Percentiles rank a stretch among this genome's conserved stretches.
Evolutionary conservation across 2,329 filamentous ascomycete genomes (phyloP).

Genomic region (Diplocarpon mali): DNA sequence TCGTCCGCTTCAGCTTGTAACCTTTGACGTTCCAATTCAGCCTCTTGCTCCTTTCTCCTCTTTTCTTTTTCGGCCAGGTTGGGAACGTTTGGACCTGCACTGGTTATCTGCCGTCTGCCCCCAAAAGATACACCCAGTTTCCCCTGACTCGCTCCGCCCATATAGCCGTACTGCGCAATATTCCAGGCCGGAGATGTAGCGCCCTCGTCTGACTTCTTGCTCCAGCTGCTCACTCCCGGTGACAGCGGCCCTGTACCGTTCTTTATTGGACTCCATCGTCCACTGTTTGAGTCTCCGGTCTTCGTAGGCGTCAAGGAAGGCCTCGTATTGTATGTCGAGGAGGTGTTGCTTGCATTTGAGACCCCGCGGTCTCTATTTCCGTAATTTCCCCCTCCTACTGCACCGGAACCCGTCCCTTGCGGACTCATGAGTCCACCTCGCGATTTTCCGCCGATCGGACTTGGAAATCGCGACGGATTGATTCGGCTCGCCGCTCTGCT

Average conservation of each 20-base stretch:
- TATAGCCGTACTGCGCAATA: conserved; percentile 95
- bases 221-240: conserved; percentile 73
- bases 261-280: conserved; percentile 52
- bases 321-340: conserved; percentile 38
- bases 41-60: conserved; percentile 41
- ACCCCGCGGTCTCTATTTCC: conserved; percentile 35
- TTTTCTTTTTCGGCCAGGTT: conserved; percentile 79
- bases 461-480: conserved; percentile 64
- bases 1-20: conserved; percentile 43
- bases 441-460: conserved; percentile 61
- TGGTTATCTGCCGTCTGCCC: conserved; percentile 84
- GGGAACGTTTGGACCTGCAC: conserved; percentile 65
- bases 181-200: conserved; percentile 90
- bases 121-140: conserved; percentile 93
- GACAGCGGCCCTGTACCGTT: conserved; percentile 42
- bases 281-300: conserved; percentile 34
- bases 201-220: conserved; percentile 69
- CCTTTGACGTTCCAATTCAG: conserved; percentile 49
- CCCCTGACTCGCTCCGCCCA: conserved; percentile 93
- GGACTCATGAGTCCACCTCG: conserved; percentile 51
- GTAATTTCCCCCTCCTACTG: conserved; percentile 35
- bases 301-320: conserved; percentile 27
- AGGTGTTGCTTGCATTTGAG: conserved; percentile 49
- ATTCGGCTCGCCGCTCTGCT: conserved; percentile 71
- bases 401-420: conserved; percentile 47